Evolutionary conservation across 805 yeast species (phyloP), one percentile per base, ranked within the genome.

Genomic region (Scheffersomyces lignosus): DNA sequence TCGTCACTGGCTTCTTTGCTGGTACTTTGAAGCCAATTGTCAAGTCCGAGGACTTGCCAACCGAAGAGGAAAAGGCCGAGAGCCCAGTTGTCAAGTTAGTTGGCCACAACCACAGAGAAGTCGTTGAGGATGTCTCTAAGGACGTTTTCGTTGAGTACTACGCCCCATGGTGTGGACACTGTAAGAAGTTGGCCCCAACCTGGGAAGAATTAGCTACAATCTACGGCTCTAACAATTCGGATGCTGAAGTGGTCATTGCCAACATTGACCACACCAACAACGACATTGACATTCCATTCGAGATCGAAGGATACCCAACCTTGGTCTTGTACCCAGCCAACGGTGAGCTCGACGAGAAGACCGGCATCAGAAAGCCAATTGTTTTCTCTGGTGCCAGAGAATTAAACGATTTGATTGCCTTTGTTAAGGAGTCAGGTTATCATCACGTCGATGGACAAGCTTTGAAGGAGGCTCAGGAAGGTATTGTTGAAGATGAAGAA

Each of bases 101-200:
- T 43, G 96, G 88, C 50, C 77, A 80, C 67, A 87, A 81, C 56
- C 93, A 87, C 66, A 83, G 85, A 34, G 78, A 74, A 23, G 66
- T 87, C 41, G 75, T 87, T 36, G 64, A 63, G 20, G 81, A 81
- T 52, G 35, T 55, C 48, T 40, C 60, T 30, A 83, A 80, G 68
- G 91, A 85, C 58, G 82, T 86, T 25, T 66, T 90, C 39, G 96
- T 91, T 38, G 86, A 87, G 71, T 91, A 90, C 69, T 90, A 87
- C 58, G 97, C 98, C 33, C 95, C 95, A 68, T 90, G 96, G 96
- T 89, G 96, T 73, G 95, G 96, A 31, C 96, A 89, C 74, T 88
- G 96, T 74, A 88, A 87, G 75, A 86, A 78, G 66, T 75, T 89
- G 61, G 91, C 91, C 35, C 96, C 96, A 57, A 74, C 72, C 40